Conservation (phyloP, 129 eudicot genomes). For the Pittosporum tobira region DNA sequence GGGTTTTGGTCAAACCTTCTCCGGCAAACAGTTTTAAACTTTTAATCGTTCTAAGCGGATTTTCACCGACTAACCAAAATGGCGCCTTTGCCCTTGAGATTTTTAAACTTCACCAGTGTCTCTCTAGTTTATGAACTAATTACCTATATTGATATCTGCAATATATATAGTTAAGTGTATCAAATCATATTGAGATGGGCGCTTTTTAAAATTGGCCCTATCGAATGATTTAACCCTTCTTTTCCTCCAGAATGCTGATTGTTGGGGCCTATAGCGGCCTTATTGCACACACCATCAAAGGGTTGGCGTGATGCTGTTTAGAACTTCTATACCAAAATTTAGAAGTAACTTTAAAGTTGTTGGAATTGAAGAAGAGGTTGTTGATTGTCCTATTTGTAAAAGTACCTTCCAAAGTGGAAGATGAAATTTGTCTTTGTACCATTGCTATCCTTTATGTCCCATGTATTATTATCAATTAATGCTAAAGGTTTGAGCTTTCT, state of each 20-base stretch:
- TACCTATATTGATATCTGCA: background rate
- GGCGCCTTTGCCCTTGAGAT: background rate
- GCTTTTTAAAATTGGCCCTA: constrained; percentile 8
- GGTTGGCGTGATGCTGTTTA: constrained; percentile 4
- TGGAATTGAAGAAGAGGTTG: constrained; percentile 5
- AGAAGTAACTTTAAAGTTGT: background rate
- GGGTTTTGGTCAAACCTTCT: constrained; percentile 57
- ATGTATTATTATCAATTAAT: too few relatives aligned
- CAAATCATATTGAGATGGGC: constrained; percentile 5
- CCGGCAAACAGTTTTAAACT: constrained; percentile 34
- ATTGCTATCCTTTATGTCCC: background rate
- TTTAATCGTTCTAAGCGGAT: constrained; percentile 14
- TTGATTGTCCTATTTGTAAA: background rate
- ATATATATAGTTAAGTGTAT: background rate
- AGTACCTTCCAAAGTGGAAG: background rate
- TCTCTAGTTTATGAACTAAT: constrained; percentile 11
- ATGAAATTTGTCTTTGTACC: background rate
- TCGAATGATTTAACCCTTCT: constrained; percentile 4
- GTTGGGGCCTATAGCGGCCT: background rate
- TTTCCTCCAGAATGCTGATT: background rate
- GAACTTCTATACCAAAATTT: background rate
- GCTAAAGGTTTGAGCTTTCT: background rate
- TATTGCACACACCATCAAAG: constrained; percentile 4
- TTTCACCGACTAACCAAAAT: background rate
- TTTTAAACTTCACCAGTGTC: background rate